Percentiles rank a stretch among this genome's conserved stretches.
Conservation (phyloP, 2,329 filamentous ascomycete species). For the Byssothecium circinans region DNA sequence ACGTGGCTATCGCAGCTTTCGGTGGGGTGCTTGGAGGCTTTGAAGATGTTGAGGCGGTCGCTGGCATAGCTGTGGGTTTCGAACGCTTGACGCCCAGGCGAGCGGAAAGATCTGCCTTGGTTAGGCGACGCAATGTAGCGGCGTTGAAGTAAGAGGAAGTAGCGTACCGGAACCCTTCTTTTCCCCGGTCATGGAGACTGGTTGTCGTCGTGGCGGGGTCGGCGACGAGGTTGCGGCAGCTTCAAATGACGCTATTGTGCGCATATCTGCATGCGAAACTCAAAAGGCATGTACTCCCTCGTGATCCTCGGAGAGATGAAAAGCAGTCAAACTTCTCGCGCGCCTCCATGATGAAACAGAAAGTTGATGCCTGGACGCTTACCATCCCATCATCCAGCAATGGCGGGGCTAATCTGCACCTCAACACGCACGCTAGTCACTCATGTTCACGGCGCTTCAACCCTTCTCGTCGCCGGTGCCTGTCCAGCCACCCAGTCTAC, state of each 20-base stretch:
- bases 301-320: not conserved
- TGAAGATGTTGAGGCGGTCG: constrained; percentile 23
- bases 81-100: constrained; percentile 31
- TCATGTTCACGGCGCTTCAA: constrained; percentile 16
- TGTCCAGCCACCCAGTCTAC: too few species aligned
- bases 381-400: not conserved
- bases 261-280: not conserved
- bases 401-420: constrained; percentile 1
- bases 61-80: constrained; percentile 23
- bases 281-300: not conserved
- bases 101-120: constrained; percentile 20
- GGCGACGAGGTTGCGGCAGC: not conserved
- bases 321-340: not conserved
- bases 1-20: constrained; percentile 30
- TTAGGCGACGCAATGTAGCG: constrained; percentile 5
- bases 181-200: constrained; percentile 28
- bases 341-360: not conserved
- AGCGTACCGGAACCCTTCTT: constrained; percentile 34
- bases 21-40: constrained; percentile 29
- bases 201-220: not conserved
- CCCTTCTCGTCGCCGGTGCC: constrained; percentile 3
- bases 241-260: not conserved
- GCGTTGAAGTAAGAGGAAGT: not conserved
- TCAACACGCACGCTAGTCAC: constrained; percentile 16
- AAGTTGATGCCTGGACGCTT: not conserved